A percentile compares a stretch with the other conserved stretches of the same genome.
These are phyloP conservation scores for Rhexocercosporidium sp. DNA, from an alignment of 2,329 filamentous ascomycete species.

Conservation along the genomic window DNA sequence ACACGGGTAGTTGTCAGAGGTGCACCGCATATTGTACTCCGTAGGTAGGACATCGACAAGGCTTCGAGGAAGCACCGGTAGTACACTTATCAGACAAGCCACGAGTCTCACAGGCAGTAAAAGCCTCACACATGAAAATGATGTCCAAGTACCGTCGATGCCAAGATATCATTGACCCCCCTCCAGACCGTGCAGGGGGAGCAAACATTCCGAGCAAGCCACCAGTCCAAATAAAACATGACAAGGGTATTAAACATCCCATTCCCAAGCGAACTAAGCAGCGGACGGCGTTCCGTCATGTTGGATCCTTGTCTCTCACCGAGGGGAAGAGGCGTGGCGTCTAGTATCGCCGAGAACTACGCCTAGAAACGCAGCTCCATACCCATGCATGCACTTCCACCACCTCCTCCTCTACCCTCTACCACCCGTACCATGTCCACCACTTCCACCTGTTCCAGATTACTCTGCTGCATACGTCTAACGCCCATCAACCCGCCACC, in stretches of 20 bases:
- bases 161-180: background rate
- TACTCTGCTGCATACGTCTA: background rate
- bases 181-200: background rate
- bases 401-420: background rate
- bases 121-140: too few species aligned
- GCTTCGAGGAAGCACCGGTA: background rate
- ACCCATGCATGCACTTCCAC: background rate
- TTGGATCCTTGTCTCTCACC: conserved; percentile 4
- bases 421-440: background rate
- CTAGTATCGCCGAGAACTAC: conserved; percentile 10
- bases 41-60: background rate
- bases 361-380: background rate
- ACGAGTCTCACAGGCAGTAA: too few species aligned
- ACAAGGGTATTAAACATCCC: background rate
- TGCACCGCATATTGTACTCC: background rate
- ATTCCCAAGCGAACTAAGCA: background rate
- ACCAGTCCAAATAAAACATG: background rate
- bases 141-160: too few species aligned
- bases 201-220: background rate
- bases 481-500: conserved; percentile 6
- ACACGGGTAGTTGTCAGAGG: background rate
- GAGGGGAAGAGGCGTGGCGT: background rate
- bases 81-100: too few species aligned
- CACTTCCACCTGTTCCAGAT: background rate
- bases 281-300: conserved; percentile 13